These are phyloP conservation scores for Avena sativa DNA, from an alignment of 176 grass and related monocot species.

Conservation along the genomic window DNA sequence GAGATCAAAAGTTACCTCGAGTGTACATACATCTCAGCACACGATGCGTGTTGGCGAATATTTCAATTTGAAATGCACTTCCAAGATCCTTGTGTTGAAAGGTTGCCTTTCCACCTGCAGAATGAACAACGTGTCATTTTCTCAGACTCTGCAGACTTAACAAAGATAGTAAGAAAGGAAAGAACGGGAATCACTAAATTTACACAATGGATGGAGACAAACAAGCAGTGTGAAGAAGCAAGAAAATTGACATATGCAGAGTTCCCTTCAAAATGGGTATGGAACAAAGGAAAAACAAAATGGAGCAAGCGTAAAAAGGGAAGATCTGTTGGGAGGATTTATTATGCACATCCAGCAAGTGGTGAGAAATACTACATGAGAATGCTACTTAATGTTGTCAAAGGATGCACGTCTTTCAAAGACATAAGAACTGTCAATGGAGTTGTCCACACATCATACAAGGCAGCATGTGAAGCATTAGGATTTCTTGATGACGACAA, in stretches of 20 bases:
- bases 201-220: not conserved
- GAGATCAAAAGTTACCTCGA: constrained; percentile 42
- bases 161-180: not conserved
- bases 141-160: not conserved
- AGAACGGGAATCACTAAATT: not conserved
- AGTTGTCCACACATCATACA: not conserved
- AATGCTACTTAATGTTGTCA: constrained; percentile 30
- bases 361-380: constrained; percentile 21
- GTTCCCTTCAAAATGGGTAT: constrained; percentile 29
- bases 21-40: constrained; percentile 34
- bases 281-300: not conserved
- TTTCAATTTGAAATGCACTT: constrained; percentile 46
- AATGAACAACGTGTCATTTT: not conserved
- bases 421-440: constrained; percentile 31
- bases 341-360: not conserved
- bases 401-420: constrained; percentile 18
- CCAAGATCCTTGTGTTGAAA: constrained; percentile 13
- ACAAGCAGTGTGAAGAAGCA: not conserved
- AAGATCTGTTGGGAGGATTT: constrained; percentile 5
- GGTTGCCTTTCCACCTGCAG: constrained; percentile 31
- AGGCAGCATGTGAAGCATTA: constrained; percentile 28
- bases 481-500: constrained; percentile 36
- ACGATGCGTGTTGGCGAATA: constrained; percentile 40
- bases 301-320: not conserved
- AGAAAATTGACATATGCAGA: constrained; percentile 27